phyloP scores from a whole-genome alignment of 257 asterid genomes.

The Solanum peruvianum region DNA sequence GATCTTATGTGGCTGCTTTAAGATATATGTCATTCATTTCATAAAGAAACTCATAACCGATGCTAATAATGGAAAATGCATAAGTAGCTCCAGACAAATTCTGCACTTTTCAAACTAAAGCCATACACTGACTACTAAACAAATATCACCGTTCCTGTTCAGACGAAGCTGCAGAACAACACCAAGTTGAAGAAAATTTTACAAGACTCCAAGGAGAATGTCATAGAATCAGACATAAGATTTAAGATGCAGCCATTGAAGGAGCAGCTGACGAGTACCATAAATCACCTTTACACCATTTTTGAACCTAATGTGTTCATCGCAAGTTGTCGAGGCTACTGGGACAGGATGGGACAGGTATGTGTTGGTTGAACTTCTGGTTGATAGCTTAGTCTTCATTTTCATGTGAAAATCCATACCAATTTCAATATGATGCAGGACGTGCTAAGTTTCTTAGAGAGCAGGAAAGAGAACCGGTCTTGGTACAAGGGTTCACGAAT shows the following conservation, averaged over 20 bases:
- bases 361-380: not conserved
- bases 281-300: constrained; percentile 29
- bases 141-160: not conserved
- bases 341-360: constrained; percentile 52
- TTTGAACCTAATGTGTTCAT: constrained; percentile 33
- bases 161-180: constrained; percentile 32
- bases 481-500: constrained; percentile 44
- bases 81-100: not conserved
- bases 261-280: constrained; percentile 28
- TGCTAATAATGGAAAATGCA: not conserved
- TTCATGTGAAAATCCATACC: not conserved
- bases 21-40: not conserved
- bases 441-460: constrained; percentile 33
- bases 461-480: constrained; percentile 40
- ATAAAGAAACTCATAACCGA: not conserved
- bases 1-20: not conserved
- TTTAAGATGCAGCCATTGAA: constrained; percentile 34
- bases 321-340: constrained; percentile 37
- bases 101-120: not conserved
- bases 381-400: not conserved
- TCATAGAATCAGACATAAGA: constrained; percentile 32
- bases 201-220: constrained; percentile 33
- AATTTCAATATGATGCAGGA: constrained; percentile 12
- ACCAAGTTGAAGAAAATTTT: constrained; percentile 40
- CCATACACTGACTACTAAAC: not conserved